Base-by-base conservation (phyloP, 768 basidiomycete species). In the Boletellus ananiceps region DNA sequence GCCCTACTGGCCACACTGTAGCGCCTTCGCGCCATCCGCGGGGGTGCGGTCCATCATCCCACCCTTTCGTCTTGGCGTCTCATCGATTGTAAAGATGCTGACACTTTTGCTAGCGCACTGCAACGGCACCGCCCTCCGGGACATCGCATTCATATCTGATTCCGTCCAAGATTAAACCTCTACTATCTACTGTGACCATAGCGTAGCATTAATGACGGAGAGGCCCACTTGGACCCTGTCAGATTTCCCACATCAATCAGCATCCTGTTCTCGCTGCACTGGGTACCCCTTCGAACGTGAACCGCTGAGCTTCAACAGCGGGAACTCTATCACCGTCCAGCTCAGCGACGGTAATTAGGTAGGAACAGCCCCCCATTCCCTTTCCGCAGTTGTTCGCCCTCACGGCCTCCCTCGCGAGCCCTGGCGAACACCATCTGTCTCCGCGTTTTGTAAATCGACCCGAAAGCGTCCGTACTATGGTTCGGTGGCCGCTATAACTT, bases 61-160 rank as follows among this genome's bases (percentile, higher is more conserved):
- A 29, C 29, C 29, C 8, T 29, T 11, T 11, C 29, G 29, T 29
- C 11, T 14, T 18, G 34, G 14, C 46, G 59, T 51, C 31, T 46
- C 51, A 52, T 54, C 40, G 38, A 40, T 46, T 49, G 50, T 21
- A 42, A 40, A 47, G 49, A 45, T 42, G 8, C 41, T 34, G 16
- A 16, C 31, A 25, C 35, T 29, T 37, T 25, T 48, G 46, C 52
- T 49, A 37, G 1, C 14, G 29, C 49, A 49, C 39, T 32, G 51
- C 61, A 47, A 43, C 18, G 31, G 31, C 47, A 63, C 37, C 37
- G 60, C 61, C 47, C n/a, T 23, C n/a, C 11, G 12, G 7, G 31
- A 33, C 48, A 32, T 40, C 32, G 34, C 54, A 27, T 31, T 11
- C 11, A 19, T 9, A 12, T 38, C 3, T 14, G 47, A 27, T 5